phyloP scores from a whole-genome alignment of 169 alveolate species.

The Plasmodium gallinaceum region DNA sequence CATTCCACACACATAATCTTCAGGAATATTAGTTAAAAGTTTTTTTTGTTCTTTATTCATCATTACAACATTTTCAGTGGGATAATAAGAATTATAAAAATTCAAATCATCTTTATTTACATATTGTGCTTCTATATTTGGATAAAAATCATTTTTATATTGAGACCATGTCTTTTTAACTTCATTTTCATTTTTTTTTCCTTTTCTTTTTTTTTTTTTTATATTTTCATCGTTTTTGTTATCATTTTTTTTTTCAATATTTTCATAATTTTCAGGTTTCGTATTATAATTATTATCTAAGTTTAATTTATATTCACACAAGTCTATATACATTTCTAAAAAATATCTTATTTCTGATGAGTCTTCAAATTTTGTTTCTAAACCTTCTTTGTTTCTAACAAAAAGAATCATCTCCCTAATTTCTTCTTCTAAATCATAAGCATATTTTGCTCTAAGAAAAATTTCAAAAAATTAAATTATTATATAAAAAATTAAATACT shows the following conservation, averaged over 20 bases:
- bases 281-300: slow-evolving; percentile 67
- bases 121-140: slow-evolving; percentile 72
- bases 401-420: slow-evolving; percentile 63
- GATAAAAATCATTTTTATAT: slow-evolving; percentile 67
- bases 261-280: slow-evolving; percentile 73
- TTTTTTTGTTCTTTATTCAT: slow-evolving; percentile 47
- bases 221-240: neutral
- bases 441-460: slow-evolving; percentile 35
- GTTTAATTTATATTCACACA: slow-evolving; percentile 73
- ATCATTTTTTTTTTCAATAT: slow-evolving; percentile 4
- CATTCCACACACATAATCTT: slow-evolving; percentile 75
- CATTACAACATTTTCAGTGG: slow-evolving; percentile 24
- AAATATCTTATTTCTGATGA: slow-evolving; percentile 62
- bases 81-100: slow-evolving; percentile 41
- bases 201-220: neutral
- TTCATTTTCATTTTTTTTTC: neutral
- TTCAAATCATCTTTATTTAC: slow-evolving; percentile 36
- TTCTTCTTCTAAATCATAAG: slow-evolving; percentile 72
- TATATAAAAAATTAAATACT: neutral
- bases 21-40: slow-evolving; percentile 37
- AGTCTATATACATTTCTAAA: slow-evolving; percentile 74
- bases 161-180: slow-evolving; percentile 70
- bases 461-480: neutral
- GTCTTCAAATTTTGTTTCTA: slow-evolving; percentile 64
- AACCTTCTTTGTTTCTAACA: slow-evolving; percentile 64